Percentiles rank a stretch among this genome's conserved stretches.
phyloP scores from a whole-genome alignment of 371 early-diverging fungal genomes.

The Zychaea mexicana region DNA sequence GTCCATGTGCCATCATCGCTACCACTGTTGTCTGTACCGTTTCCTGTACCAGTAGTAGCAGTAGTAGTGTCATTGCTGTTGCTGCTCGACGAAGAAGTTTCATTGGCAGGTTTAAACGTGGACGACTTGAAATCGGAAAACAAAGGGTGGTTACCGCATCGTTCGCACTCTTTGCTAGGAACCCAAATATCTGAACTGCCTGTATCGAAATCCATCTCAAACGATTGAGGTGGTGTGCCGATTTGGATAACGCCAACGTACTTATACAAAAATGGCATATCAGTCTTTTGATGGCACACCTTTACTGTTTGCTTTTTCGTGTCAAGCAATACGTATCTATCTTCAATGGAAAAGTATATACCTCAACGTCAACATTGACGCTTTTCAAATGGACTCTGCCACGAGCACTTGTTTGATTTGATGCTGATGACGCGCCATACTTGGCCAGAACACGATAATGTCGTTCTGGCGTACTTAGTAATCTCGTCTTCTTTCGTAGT shows the following conservation, averaged over 20 bases:
- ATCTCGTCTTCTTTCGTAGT: slow-evolving; percentile 6
- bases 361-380: slow-evolving; percentile 41
- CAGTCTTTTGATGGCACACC: too few species aligned
- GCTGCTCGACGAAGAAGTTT: neutral
- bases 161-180: slow-evolving; percentile 33
- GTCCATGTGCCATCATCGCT: slow-evolving; percentile 30
- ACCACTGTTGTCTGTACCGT: too few species aligned
- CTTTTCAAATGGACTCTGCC: slow-evolving; percentile 19
- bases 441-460: slow-evolving; percentile 25
- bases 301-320: neutral
- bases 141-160: slow-evolving; percentile 23
- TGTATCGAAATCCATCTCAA: slow-evolving; percentile 58
- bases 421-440: slow-evolving; percentile 16
- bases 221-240: slow-evolving; percentile 60
- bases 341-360: slow-evolving; percentile 4
- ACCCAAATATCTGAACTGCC: slow-evolving; percentile 62
- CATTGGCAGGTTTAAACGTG: slow-evolving; percentile 9
- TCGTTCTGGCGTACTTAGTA: slow-evolving; percentile 28
- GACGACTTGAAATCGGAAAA: slow-evolving; percentile 28
- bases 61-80: neutral
- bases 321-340: neutral
- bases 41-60: too few species aligned
- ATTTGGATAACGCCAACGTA: slow-evolving; percentile 52
- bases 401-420: slow-evolving; percentile 2
- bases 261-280: slow-evolving; percentile 15